These are phyloP conservation scores for Penicillium steckii DNA, from an alignment of 495 filamentous ascomycete genomes.

Conservation along the genomic window DNA sequence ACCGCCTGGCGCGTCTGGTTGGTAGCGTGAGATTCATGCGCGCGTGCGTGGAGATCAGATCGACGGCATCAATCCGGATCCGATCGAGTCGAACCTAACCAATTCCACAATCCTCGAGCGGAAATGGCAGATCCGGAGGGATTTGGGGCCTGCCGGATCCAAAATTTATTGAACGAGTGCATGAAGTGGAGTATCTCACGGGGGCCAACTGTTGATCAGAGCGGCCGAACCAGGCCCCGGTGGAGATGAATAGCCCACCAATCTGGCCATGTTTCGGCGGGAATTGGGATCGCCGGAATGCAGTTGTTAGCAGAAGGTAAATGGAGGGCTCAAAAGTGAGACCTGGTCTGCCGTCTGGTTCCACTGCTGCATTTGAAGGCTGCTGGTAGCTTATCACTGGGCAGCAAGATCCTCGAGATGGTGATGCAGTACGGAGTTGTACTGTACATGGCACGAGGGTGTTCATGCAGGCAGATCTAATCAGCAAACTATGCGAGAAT, in stretches of 20 bases:
- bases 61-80: not conserved
- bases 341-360: not conserved
- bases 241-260: not conserved
- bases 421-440: not conserved
- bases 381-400: not conserved
- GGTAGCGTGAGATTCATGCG: not conserved
- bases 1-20: not conserved
- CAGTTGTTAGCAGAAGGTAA: not conserved
- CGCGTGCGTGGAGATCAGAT: not conserved
- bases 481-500: not conserved
- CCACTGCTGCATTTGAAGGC: not conserved
- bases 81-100: not conserved
- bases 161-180: not conserved
- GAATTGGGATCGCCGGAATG: not conserved
- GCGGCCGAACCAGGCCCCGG: not conserved
- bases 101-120: not conserved
- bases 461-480: not conserved
- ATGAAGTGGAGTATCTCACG: not conserved
- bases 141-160: not conserved
- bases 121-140: constrained; percentile 1
- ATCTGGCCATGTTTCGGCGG: not conserved
- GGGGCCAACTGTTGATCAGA: not conserved
- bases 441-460: not conserved
- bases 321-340: not conserved
- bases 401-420: not conserved